These are phyloP conservation scores for Cucurbita pepo DNA, from an alignment of 306 rosid species.

Conservation along the genomic window DNA sequence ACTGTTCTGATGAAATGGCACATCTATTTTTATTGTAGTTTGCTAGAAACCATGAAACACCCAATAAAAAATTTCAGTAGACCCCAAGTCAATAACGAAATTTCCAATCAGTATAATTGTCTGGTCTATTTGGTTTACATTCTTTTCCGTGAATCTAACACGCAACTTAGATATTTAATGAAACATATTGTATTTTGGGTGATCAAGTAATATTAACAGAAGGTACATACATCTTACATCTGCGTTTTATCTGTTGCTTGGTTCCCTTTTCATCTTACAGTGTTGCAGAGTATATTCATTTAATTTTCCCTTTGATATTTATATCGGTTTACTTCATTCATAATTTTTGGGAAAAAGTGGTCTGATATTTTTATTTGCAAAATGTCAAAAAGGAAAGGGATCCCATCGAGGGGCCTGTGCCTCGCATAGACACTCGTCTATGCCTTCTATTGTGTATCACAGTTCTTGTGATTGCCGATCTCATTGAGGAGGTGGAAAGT, in stretches of 20 bases:
- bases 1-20: neutral
- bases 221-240: neutral
- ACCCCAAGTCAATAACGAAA: neutral
- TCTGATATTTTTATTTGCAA: neutral
- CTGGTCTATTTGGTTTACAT: neutral
- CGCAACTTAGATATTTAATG: neutral
- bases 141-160: neutral
- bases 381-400: slow-evolving; percentile 59
- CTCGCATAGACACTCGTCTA: slow-evolving; percentile 81
- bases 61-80: neutral
- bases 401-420: slow-evolving; percentile 98
- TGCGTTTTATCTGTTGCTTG: neutral
- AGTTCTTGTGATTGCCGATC: slow-evolving; percentile 66
- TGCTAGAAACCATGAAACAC: neutral
- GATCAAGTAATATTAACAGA: neutral
- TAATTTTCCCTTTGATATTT: neutral
- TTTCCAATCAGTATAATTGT: neutral
- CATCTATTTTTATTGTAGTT: neutral
- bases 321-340: neutral
- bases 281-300: neutral
- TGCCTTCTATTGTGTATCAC: slow-evolving; percentile 76
- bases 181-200: neutral
- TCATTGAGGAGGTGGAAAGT: slow-evolving; percentile 76
- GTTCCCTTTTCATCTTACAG: neutral
- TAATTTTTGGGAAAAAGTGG: neutral